These are phyloP conservation scores for Diatrype stigma DNA, from an alignment of 2,329 filamentous ascomycete species.

Conservation along the genomic window DNA sequence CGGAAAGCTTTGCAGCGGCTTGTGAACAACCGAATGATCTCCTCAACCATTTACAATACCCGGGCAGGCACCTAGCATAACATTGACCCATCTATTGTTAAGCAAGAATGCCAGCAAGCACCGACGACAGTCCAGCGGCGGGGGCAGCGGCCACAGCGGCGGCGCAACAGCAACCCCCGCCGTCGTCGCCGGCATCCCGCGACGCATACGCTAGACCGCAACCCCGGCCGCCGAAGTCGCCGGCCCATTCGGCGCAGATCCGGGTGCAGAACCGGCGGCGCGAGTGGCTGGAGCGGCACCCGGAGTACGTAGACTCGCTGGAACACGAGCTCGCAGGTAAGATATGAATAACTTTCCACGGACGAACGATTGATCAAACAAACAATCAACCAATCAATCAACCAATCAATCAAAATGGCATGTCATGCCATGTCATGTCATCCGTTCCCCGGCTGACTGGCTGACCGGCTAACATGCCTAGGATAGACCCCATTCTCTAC, in stretches of 20 bases:
- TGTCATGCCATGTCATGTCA: too few relatives aligned
- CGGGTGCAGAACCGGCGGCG: conserved; percentile 71
- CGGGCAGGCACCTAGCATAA: too few relatives aligned
- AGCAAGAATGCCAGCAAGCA: too few relatives aligned
- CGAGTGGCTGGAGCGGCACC: conserved; percentile 68
- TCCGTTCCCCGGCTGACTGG: not conserved
- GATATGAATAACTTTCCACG: too few relatives aligned
- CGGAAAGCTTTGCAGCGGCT: too few relatives aligned
- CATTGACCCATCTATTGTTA: too few relatives aligned
- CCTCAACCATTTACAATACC: too few relatives aligned
- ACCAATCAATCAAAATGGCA: too few relatives aligned
- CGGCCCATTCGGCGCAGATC: conserved; percentile 42
- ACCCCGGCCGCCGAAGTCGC: conserved; percentile 41
- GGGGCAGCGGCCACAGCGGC: too few relatives aligned
- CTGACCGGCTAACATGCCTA: not conserved
- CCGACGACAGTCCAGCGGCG: too few relatives aligned
- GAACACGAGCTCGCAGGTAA: conserved; percentile 54
- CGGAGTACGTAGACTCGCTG: conserved; percentile 61
- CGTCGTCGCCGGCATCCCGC: not conserved
- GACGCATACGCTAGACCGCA: conserved; percentile 33
- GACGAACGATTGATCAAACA: too few relatives aligned
- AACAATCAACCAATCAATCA: conserved; percentile 2
- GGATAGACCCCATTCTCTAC: conserved; percentile 71
- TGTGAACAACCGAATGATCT: too few relatives aligned
- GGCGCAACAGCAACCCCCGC: not conserved